Base-by-base conservation (phyloP, 768 basidiomycete species). In the Pilatotrama ljubarskyi region DNA sequence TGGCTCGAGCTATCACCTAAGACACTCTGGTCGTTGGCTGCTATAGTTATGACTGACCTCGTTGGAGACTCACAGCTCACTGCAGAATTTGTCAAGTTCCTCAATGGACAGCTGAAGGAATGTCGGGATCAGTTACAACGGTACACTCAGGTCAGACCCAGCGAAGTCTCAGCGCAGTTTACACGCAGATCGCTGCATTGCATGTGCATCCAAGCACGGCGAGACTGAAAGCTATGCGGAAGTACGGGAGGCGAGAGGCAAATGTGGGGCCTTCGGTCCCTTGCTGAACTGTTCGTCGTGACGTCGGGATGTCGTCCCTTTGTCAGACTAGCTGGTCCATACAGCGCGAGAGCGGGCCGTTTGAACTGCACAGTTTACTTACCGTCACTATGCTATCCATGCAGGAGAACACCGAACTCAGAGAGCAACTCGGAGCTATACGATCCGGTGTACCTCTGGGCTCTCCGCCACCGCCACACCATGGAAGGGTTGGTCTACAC, bases 61-160 rank as follows among this genome's bases (percentile, higher is more conserved):
- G 37, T 11, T 1, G 32, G 24, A 7, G 41, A 59, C 20, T 17
- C 36, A 3, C 41, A 41, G n/a, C 36, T 59, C 9, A 29, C 57
- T 10, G 53, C 42, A 4, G 62, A 63, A 14, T 58, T 63, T 25
- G 57, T 59, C 42, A 58, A 51, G 22, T 55, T 55, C 15, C 48
- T 63, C 5, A 51, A 51, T 11, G 48, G 40, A 10, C 57, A 63
- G 41, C 42, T 63, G n/a, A 54, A 63, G 18, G 53, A 44, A 10
- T 51, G 43, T 13, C 55, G 56, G 10, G 51, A 54, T 11, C 24
- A 53, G 17, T 32, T 63, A 8, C 47, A 44, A 17, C 24, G 10
- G 15, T 8, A 10, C 10, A 51, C 7, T 7, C 22, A 58, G 40
- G 61, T 62, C 14, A 55, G 52, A n/a, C 29, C 35, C 32, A n/a